Evolutionary conservation across 2,329 filamentous ascomycete genomes (phyloP), one percentile per base, ranked within the genome.

Genomic region (Penicillium sclerotigenum): DNA sequence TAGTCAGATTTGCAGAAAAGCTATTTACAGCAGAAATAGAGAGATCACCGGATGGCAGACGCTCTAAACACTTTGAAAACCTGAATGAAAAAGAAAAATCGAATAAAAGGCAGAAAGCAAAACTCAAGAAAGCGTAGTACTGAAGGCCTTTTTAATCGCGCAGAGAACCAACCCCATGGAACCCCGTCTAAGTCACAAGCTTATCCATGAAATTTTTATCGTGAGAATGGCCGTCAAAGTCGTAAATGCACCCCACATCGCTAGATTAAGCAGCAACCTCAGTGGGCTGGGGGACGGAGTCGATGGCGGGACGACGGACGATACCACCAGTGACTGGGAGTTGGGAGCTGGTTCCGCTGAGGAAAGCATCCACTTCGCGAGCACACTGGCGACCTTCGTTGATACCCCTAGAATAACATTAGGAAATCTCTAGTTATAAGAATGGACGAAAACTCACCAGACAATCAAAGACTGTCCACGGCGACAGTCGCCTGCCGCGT

Each of bases 391-490:
- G 89, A 68, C 93, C 93, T 79, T 97, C 93, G 73, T 97, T 97
- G 81, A 97, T 97, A 73, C 92, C 93, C 88, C 87, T 89, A 61
- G 26, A 36, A 29, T 16, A 18, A 31, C 47, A 24, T 61, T 54
- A 58, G 52, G 57, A 43, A 11, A 20, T 38, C 28, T 13, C 22
- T 20, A n/a, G 6, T 5, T 26, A 14, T 28, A 31, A 13, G 24
- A 24, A 22, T 18, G 8, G 18, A 24, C 7, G 10, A 43, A 36
- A 55, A 81, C 86, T 83, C 82, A 89, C 91, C 92, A 97, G 64
- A 97, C 92, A 76, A 97, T 97, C 56, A 97, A 81, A 54, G 91
- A 96, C 79, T 97, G 93, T 54, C 93, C 93, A 70, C 93, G 88
- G 59, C 92, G 89, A 76, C 93, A 97, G 77, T 97, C 93, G 77